A percentile compares a stretch with the other conserved stretches of the same genome.
These are phyloP conservation scores for Dorcoceras hygrometricum DNA, from an alignment of 257 asterid genomes.

Conservation along the genomic window DNA sequence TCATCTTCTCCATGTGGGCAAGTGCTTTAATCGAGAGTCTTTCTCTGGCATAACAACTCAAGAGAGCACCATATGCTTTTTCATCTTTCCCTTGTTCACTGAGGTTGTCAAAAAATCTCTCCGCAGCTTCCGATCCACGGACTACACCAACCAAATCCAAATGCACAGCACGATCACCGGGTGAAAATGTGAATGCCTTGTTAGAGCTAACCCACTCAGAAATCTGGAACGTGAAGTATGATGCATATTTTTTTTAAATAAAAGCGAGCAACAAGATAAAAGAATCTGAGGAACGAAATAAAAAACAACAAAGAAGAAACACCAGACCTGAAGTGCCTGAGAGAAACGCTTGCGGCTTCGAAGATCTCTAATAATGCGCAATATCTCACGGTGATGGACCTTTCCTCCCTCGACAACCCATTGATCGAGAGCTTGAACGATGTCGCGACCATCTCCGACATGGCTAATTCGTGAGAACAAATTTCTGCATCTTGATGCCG, in stretches of 20 bases:
- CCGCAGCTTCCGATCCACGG: slow-evolving; percentile 51
- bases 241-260: too few species aligned
- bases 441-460: slow-evolving; percentile 32
- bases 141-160: slow-evolving; percentile 59
- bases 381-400: slow-evolving; percentile 41
- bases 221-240: slow-evolving; percentile 37
- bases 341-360: slow-evolving; percentile 55
- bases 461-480: slow-evolving; percentile 59
- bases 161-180: slow-evolving; percentile 58
- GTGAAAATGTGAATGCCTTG: slow-evolving; percentile 29
- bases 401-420: slow-evolving; percentile 63
- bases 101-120: slow-evolving; percentile 40
- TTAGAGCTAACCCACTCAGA: slow-evolving; percentile 47
- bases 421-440: slow-evolving; percentile 46
- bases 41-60: slow-evolving; percentile 50
- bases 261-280: neutral
- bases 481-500: slow-evolving; percentile 34
- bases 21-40: slow-evolving; percentile 41
- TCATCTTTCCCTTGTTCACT: slow-evolving; percentile 37
- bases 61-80: slow-evolving; percentile 57
- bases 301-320: neutral
- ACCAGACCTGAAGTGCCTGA: slow-evolving; percentile 54
- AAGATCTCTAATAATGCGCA: slow-evolving; percentile 50
- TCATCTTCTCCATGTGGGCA: slow-evolving; percentile 49
- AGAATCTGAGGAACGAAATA: neutral